A percentile compares a stretch with the other conserved stretches of the same genome.
phyloP scores from a whole-genome alignment of 2,329 filamentous ascomycete genomes.

The Phialophora macrospora region DNA sequence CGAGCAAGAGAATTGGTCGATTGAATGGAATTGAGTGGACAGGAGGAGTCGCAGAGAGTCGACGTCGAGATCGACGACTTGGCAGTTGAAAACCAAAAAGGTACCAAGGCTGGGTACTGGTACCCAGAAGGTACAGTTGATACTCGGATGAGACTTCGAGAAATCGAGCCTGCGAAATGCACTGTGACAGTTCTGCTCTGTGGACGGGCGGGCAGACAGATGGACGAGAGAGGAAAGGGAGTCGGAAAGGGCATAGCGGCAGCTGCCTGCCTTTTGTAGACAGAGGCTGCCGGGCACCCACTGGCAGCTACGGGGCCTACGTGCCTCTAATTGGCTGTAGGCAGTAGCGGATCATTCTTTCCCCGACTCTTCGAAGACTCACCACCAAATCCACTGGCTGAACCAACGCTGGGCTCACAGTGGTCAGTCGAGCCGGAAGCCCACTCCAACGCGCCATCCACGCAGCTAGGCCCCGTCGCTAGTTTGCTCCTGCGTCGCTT shows the following conservation, averaged over 20 bases:
- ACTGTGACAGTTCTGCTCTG: not conserved
- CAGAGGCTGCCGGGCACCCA: slow-evolving; percentile 24
- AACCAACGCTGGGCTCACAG: slow-evolving; percentile 10
- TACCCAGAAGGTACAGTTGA: not conserved
- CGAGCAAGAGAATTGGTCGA: slow-evolving; percentile 1
- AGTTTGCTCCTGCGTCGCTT: slow-evolving; percentile 18
- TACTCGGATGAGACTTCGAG: not conserved
- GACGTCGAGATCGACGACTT: not conserved
- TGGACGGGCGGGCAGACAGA: slow-evolving; percentile 20
- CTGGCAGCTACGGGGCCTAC: slow-evolving; percentile 20
- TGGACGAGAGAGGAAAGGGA: slow-evolving; percentile 39
- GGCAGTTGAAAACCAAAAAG: not conserved
- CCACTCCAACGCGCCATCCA: slow-evolving; percentile 6
- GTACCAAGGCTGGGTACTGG: not conserved
- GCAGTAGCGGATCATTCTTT: slow-evolving; percentile 33
- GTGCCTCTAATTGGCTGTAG: slow-evolving; percentile 16
- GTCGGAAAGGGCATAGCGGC: slow-evolving; percentile 38
- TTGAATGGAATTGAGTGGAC: not conserved
- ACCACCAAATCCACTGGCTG: slow-evolving; percentile 9
- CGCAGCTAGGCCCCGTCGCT: slow-evolving; percentile 12
- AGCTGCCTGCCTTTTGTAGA: slow-evolving; percentile 38
- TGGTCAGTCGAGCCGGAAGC: slow-evolving; percentile 8
- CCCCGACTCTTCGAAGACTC: slow-evolving; percentile 26
- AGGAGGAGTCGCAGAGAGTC: not conserved
- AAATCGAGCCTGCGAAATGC: not conserved